Conservation (phyloP, 495 filamentous ascomycete species). For the Umbilicaria muhlenbergii region DNA sequence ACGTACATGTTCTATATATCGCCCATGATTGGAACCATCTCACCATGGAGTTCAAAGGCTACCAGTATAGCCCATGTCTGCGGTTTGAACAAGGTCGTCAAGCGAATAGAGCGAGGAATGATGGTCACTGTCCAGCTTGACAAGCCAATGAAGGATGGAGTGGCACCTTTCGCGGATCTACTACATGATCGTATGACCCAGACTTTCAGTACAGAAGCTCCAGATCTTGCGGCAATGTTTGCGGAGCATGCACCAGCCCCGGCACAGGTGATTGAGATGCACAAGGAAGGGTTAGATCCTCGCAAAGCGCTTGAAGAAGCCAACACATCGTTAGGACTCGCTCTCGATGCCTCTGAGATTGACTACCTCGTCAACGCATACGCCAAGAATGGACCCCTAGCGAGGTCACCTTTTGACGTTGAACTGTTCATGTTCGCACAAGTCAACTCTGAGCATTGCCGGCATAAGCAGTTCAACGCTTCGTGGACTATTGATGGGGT, state of each 20-base stretch:
- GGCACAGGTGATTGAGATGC: conserved; percentile 57
- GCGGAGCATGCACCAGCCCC: conserved; percentile 54
- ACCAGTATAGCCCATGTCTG: conserved; percentile 91
- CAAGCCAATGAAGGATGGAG: conserved; percentile 26
- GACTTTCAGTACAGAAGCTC: conserved; percentile 45
- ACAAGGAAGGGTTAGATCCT: conserved; percentile 41
- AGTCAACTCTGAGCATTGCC: conserved; percentile 56
- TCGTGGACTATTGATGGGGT: conserved; percentile 93
- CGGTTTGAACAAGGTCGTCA: conserved; percentile 52
- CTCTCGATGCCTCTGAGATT: conserved; percentile 76
- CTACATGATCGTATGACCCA: conserved; percentile 93
- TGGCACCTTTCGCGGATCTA: conserved; percentile 41
- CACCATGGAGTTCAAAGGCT: conserved; percentile 93
- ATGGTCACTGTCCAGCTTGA: conserved; percentile 49
- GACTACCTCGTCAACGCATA: conserved; percentile 86
- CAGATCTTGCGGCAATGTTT: conserved; percentile 63
- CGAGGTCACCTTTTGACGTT: conserved; percentile 66
- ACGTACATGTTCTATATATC: conserved; percentile 50
- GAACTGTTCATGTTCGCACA: conserved; percentile 99
- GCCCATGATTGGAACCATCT: conserved; percentile 71
- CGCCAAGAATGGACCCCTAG: conserved; percentile 49
- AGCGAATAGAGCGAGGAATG: conserved; percentile 79
- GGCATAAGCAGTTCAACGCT: conserved; percentile 84
- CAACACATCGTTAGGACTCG: conserved; percentile 68
- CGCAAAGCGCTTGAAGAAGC: conserved; percentile 61